These are phyloP conservation scores for Penicillium expansum DNA, from an alignment of 2,329 filamentous ascomycete genomes.

Conservation along the genomic window DNA sequence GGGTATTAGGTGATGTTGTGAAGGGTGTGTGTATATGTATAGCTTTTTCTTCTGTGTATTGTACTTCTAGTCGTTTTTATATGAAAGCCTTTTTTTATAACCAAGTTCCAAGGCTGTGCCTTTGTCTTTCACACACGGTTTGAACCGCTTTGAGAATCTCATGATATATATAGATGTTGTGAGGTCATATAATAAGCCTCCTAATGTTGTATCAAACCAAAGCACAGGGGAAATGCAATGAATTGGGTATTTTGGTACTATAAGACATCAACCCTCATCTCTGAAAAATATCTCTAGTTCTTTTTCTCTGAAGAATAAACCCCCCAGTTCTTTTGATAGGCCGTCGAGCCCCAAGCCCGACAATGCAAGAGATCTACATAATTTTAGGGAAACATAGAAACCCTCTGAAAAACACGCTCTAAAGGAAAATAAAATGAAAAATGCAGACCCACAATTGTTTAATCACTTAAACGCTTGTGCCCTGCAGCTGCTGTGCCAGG, in stretches of 20 bases:
- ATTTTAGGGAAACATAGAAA: conserved; percentile 5
- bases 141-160: too few species aligned
- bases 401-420: conserved; percentile 9
- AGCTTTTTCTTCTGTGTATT: conserved; percentile 10
- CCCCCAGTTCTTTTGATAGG: conserved; percentile 3
- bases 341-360: conserved; percentile 4
- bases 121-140: background rate
- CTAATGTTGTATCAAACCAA: background rate
- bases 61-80: conserved; percentile 19
- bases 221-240: conserved; percentile 1
- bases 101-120: too few species aligned
- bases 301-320: background rate
- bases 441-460: conserved; percentile 17
- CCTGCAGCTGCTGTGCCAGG: conserved; percentile 26
- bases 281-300: background rate
- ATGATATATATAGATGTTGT: background rate
- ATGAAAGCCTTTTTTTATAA: conserved; percentile 3
- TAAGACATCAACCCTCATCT: background rate
- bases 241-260: conserved; percentile 15
- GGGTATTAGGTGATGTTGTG: conserved; percentile 20
- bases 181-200: too few species aligned
- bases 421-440: conserved; percentile 1
- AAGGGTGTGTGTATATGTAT: conserved; percentile 4
- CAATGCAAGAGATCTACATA: conserved; percentile 12
- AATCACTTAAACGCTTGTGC: conserved; percentile 17